phyloP scores from a whole-genome alignment of 1,284 basidiomycete species.

The Ustilago tritici region DNA sequence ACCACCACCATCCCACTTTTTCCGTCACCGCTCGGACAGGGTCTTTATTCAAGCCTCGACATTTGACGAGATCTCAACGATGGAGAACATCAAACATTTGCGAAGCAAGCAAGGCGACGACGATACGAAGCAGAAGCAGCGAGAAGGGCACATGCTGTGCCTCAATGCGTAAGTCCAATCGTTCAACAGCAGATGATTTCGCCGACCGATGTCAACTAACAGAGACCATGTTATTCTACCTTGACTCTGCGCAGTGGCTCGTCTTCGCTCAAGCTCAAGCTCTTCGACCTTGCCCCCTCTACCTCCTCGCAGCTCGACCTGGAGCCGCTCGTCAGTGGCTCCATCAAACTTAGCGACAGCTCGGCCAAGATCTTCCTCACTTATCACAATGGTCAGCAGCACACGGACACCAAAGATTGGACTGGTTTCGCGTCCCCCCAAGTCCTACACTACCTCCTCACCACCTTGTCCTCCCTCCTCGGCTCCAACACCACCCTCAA shows the following conservation, averaged over 20 bases:
- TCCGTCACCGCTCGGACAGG: background rate
- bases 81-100: slow-evolving; percentile 11
- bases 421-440: background rate
- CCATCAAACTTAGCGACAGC: slow-evolving; percentile 3
- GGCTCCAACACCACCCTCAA: background rate
- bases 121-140: background rate
- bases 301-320: background rate
- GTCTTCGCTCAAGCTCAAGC: slow-evolving; percentile 48
- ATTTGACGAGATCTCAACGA: background rate
- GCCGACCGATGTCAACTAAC: background rate
- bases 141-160: slow-evolving; percentile 8
- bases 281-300: slow-evolving; percentile 11
- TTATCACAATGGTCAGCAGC: background rate
- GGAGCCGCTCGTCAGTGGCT: background rate
- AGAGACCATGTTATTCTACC: background rate
- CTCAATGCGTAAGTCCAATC: slow-evolving; percentile 5
- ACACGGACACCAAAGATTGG: slow-evolving; percentile 4
- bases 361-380: background rate
- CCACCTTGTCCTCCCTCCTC: background rate
- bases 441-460: slow-evolving; percentile 9
- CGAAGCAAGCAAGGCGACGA: background rate
- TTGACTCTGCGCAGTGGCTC: slow-evolving; percentile 24
- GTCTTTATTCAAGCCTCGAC: background rate
- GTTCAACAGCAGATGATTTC: background rate
- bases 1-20: background rate